Percentiles rank a stretch among this genome's conserved stretches.
phyloP scores from a whole-genome alignment of 257 asterid species.

The Nyctanthes arbortristis region DNA sequence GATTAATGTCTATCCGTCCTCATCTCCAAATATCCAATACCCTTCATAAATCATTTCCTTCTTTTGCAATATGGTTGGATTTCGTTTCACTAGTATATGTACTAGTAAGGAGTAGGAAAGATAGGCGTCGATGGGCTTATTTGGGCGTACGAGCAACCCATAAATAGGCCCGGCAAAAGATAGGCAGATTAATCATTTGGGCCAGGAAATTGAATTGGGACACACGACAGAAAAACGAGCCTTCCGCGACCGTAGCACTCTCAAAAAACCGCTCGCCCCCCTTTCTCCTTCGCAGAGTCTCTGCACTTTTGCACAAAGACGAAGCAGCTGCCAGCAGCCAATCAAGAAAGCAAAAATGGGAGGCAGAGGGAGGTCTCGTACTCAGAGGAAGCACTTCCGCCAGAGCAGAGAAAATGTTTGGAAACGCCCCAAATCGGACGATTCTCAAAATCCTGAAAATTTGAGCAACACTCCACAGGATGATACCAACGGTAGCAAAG shows the following conservation, averaged over 20 bases:
- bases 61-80: too few relatives aligned
- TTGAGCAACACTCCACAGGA: constrained; percentile 23
- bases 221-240: neutral
- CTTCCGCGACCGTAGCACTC: neutral
- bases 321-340: constrained; percentile 9
- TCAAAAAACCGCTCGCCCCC: neutral
- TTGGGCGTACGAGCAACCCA: too few relatives aligned
- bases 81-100: too few relatives aligned
- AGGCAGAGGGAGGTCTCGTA: constrained; percentile 84
- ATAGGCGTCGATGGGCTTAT: too few relatives aligned
- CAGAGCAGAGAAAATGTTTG: constrained; percentile 83
- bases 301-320: neutral
- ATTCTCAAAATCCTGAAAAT: constrained; percentile 27
- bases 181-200: neutral
- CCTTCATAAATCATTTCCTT: too few relatives aligned
- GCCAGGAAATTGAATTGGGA: neutral
- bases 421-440: constrained; percentile 74
- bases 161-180: too few relatives aligned
- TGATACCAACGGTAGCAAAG: constrained; percentile 27
- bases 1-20: too few relatives aligned
- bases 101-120: too few relatives aligned
- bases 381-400: constrained; percentile 89
- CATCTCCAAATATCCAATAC: too few relatives aligned
- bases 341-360: constrained; percentile 47
- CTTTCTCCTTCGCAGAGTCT: neutral